Evolutionary conservation across 2,329 filamentous ascomycete species (phyloP), one percentile per base, ranked within the genome.

Genomic region (Colletotrichum plurivorum): DNA sequence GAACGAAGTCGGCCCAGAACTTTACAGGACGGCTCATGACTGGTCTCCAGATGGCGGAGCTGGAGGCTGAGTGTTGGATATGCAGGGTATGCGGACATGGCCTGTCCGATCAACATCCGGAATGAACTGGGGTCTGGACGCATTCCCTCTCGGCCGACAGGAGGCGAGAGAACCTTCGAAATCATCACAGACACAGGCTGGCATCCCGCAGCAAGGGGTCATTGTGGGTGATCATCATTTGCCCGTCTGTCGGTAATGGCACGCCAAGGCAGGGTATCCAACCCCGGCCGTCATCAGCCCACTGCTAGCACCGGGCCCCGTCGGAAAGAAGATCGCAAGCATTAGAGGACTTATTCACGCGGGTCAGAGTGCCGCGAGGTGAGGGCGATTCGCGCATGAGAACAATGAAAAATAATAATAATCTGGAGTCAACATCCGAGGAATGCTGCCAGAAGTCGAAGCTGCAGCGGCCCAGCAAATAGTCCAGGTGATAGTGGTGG

Each of bases 401-500:
- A 51, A 57, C 36, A 31, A 48, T 10, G 20, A 27, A 41, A 20
- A 22, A 12, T 18, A 43, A 31, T 9, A 8, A 10, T 36, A 36
- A 36, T 36, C 8, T 36, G 31, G 8, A 6, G 5, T 51, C 20
- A 39, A 45, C 15, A 22, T 45, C 39, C 22, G 20, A 18, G 27
- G 22, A 54, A 46, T 43, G 27, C 9, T n/a, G 3, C 16, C 20
- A 39, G 12, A 65, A 27, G 20, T 45, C 43, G 27, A 18, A 41
- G 13, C 36, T 39, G 55, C 22, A 20, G 54, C 60, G 45, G 62
- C 45, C 18, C 22, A 61, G 67, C 25, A 66, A 51, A 66, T 66
- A 69, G 62, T 61, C 51, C 56, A 8, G 45, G 48, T 16, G 56
- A 66, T 67, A 46, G 63, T 45, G 54, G 46, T 52, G 39, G 43